Evolutionary conservation across 2,329 filamentous ascomycete genomes (phyloP), one percentile per base, ranked within the genome.

Genomic region (Aspergillus pseudoviridinutans): DNA sequence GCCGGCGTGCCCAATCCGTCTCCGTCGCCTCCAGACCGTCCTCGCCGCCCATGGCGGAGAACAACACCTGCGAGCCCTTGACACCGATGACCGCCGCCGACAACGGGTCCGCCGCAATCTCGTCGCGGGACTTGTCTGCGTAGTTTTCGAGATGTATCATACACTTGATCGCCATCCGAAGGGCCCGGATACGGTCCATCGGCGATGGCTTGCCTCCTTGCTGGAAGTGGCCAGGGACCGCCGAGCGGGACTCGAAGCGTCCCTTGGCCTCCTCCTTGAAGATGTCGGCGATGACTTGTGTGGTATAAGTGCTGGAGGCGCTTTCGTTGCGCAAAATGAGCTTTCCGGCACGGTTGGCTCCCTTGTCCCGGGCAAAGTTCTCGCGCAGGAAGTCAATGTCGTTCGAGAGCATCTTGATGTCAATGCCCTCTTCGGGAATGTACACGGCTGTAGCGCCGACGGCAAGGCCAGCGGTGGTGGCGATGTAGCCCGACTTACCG

Each of bases 251-350:
- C 75, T 99, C 94, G 71, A 99, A 99, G 17, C 92, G 87, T 63
- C 92, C 92, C 66, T 90, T 88, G 8, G 92, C 90, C 75, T 97
- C 94, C 65, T 96, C 92, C 58, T 90, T 90, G 77, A 99, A 96
- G 77, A 97, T 97, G 71, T 93, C 89, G 35, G 93, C 92, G 68
- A 99, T 93, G 57, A 97, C 85, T 74, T 96, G 92, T 20, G 94
- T 96, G 51, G 84, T 90, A 81, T 97, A 97, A 17, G 92, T 92
- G 68, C 84, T 87, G 68, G 90, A 95, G 6, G 94, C 90, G 76
- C 92, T 92, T 76, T 99, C 94, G 75, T 97, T 97, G 73, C 96
- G 87, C n/a, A 99, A 85, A 62, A 99, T 95, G 60, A 97, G 84
- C 65, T 96, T 93, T 38, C 94, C 94, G 0, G 92, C 93, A 55